These are phyloP conservation scores for Trametes polyzona DNA, from an alignment of 1,284 basidiomycete species.

Conservation along the genomic window DNA sequence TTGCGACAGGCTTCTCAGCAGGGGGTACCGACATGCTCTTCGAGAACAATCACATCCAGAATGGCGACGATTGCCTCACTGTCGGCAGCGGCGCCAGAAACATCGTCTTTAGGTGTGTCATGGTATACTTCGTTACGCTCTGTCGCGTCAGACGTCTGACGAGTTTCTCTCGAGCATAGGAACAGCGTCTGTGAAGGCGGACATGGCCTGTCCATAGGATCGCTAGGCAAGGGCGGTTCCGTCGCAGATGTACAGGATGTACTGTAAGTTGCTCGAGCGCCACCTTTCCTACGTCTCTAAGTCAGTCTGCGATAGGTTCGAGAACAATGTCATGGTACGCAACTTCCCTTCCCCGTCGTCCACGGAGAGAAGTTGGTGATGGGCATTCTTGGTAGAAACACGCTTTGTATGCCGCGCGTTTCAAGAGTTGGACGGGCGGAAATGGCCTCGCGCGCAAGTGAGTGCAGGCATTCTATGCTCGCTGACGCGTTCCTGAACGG, in stretches of 20 bases:
- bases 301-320: conserved; percentile 43
- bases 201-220: conserved; percentile 65
- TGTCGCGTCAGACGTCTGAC: too few relatives aligned
- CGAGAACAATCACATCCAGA: conserved; percentile 58
- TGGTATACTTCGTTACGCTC: too few relatives aligned
- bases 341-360: conserved; percentile 31
- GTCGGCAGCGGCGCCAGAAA: conserved; percentile 61
- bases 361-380: too few relatives aligned
- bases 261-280: conserved; percentile 42
- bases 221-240: conserved; percentile 53
- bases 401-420: conserved; percentile 61
- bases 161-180: conserved; percentile 30
- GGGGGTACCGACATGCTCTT: conserved; percentile 60
- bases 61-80: conserved; percentile 66
- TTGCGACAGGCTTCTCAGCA: conserved; percentile 53
- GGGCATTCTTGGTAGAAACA: conserved; percentile 45
- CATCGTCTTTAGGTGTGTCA: conserved; percentile 52
- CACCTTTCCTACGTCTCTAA: not conserved
- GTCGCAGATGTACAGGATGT: conserved; percentile 60
- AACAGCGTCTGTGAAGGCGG: conserved; percentile 59
- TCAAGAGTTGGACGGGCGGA: conserved; percentile 71
- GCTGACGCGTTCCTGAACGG: not conserved
- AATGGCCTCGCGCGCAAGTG: conserved; percentile 61
- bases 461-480: conserved; percentile 17
- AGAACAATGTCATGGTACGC: conserved; percentile 56